phyloP scores from a whole-genome alignment of 164 flowering plant genomes.

The Magnolia changhungtana region DNA sequence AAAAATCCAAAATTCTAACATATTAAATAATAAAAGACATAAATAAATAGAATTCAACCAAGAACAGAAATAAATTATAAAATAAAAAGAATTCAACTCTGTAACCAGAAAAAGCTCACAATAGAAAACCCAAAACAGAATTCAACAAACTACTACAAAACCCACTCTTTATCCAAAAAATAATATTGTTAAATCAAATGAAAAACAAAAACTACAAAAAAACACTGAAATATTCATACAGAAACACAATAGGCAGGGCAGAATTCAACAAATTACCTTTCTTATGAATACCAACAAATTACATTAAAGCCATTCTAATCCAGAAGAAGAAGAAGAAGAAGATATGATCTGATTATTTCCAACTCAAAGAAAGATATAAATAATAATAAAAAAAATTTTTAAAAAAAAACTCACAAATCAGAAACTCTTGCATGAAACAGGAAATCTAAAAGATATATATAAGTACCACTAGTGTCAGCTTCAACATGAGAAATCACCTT shows the following conservation, averaged over 20 bases:
- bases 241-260: too few species aligned
- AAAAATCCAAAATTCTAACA: background rate
- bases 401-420: background rate
- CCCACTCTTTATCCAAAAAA: background rate
- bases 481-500: too few species aligned
- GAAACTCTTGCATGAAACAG: background rate
- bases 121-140: background rate
- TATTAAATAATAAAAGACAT: background rate
- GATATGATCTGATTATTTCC: too few species aligned
- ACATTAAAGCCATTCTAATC: background rate
- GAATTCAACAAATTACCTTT: background rate
- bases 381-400: too few species aligned
- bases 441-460: background rate
- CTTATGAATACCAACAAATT: background rate
- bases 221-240: background rate
- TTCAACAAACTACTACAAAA: background rate
- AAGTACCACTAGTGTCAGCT: too few species aligned
- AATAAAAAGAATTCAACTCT: too few species aligned
- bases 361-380: background rate
- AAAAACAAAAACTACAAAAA: too few species aligned
- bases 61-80: too few species aligned
- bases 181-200: too few species aligned
- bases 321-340: background rate
- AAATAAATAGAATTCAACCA: background rate
- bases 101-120: background rate